phyloP scores from a whole-genome alignment of 2,329 filamentous ascomycete species.

The Fusarium guadeloupense region DNA sequence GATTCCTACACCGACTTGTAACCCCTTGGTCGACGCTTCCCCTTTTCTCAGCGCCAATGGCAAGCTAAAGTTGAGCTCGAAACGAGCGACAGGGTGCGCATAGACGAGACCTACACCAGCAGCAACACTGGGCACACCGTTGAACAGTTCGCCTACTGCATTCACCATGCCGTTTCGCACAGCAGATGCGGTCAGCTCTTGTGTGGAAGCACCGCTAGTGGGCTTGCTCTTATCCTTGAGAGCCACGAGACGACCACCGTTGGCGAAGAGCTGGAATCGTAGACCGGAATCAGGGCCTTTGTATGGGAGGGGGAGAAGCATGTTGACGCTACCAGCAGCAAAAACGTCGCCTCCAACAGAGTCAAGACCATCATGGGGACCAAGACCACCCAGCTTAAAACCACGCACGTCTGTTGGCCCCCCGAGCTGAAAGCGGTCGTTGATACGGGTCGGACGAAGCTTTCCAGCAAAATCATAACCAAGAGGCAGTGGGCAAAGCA shows the following conservation, averaged over 20 bases:
- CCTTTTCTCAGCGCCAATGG: conserved; percentile 83
- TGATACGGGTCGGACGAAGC: conserved; percentile 78
- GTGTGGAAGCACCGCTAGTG: conserved; percentile 47
- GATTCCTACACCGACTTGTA: conserved; percentile 96
- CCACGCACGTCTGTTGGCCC: conserved; percentile 95
- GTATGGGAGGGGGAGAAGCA: conserved; percentile 85
- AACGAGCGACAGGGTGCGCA: conserved; percentile 89
- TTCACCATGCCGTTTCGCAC: conserved; percentile 63
- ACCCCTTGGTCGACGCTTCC: conserved; percentile 88
- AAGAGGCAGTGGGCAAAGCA: conserved; percentile 83
- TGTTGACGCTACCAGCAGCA: conserved; percentile 85
- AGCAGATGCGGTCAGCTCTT: conserved; percentile 52
- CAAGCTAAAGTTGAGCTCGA: conserved; percentile 95
- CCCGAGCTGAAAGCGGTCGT: conserved; percentile 94
- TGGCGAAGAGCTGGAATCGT: conserved; percentile 89
- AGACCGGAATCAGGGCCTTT: conserved; percentile 85
- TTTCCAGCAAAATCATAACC: conserved; percentile 61
- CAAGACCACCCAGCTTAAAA: conserved; percentile 88
- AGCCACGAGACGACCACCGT: conserved; percentile 85
- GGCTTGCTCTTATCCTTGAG: conserved; percentile 69
- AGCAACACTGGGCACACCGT: conserved; percentile 82
- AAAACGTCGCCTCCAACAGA: conserved; percentile 92
- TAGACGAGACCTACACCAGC: conserved; percentile 93
- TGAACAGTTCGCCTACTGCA: conserved; percentile 75
- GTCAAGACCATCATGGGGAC: conserved; percentile 85